Conservation (phyloP, 441 rosid species). For the Mallotus japonicus region DNA sequence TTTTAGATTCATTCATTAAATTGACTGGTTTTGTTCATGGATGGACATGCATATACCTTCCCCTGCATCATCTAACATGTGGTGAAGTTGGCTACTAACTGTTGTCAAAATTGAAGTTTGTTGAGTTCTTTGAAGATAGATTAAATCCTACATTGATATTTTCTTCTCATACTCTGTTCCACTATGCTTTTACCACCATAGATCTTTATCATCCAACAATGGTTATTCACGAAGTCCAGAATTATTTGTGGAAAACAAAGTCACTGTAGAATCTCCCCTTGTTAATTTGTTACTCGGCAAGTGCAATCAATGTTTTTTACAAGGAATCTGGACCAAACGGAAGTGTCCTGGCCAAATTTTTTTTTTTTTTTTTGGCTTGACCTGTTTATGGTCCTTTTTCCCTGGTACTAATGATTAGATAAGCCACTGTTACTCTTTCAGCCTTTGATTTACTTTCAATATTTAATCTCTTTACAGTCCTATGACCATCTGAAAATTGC, state of each 20-base stretch:
- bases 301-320: background rate
- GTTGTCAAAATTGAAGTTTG: background rate
- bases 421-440: background rate
- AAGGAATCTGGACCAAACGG: background rate
- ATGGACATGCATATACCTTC: background rate
- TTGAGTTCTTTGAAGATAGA: background rate
- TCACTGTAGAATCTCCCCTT: no score
- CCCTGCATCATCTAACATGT: background rate
- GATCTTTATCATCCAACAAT: no score
- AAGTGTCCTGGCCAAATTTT: constrained; percentile 7
- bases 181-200: no score
- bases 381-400: background rate
- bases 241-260: no score
- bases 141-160: no score
- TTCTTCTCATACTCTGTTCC: no score
- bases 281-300: background rate
- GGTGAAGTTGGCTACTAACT: constrained; percentile 5
- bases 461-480: background rate
- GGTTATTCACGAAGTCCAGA: no score
- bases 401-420: background rate
- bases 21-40: background rate
- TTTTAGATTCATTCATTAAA: background rate
- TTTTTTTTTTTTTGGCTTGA: background rate
- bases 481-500: constrained; percentile 20
- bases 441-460: constrained; percentile 4